Conservation (phyloP, 108 stramenopile species). For the Thalassiosira profunda region DNA sequence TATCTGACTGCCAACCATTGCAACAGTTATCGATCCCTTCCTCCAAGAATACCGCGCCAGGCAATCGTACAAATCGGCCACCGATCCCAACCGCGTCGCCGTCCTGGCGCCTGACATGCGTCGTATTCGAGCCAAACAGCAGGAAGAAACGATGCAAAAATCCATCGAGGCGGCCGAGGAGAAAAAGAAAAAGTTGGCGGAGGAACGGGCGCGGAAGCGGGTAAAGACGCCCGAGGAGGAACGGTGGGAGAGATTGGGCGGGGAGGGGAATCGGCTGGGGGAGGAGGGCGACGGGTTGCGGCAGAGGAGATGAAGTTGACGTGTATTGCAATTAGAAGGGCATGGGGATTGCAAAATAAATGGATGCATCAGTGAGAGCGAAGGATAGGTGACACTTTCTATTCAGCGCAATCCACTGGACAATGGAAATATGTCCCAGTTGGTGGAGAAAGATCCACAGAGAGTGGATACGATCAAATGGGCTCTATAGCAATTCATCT, state of each 20-base stretch:
- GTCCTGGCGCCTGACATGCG: constrained; percentile 49
- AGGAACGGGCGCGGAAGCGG: constrained; percentile 38
- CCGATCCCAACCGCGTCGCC: constrained; percentile 44
- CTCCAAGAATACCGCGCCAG: constrained; percentile 21
- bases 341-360: too few species aligned
- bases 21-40: constrained; percentile 30
- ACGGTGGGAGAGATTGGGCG: constrained; percentile 40
- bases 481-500: too few species aligned
- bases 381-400: too few species aligned
- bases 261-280: constrained; percentile 37
- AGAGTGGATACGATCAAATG: too few species aligned
- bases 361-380: too few species aligned
- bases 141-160: constrained; percentile 10
- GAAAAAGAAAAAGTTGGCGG: constrained; percentile 8
- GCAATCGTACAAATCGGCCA: constrained; percentile 46
- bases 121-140: constrained; percentile 46
- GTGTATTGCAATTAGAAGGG: too few species aligned
- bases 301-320: constrained; percentile 1
- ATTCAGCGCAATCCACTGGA: too few species aligned
- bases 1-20: background rate
- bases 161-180: constrained; percentile 34
- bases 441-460: too few species aligned
- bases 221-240: constrained; percentile 56
- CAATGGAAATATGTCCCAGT: too few species aligned
- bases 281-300: constrained; percentile 5